A percentile compares a stretch with the other conserved stretches of the same genome.
phyloP scores from a whole-genome alignment of 1,284 basidiomycete species.

The Ustilago xerochloae region DNA sequence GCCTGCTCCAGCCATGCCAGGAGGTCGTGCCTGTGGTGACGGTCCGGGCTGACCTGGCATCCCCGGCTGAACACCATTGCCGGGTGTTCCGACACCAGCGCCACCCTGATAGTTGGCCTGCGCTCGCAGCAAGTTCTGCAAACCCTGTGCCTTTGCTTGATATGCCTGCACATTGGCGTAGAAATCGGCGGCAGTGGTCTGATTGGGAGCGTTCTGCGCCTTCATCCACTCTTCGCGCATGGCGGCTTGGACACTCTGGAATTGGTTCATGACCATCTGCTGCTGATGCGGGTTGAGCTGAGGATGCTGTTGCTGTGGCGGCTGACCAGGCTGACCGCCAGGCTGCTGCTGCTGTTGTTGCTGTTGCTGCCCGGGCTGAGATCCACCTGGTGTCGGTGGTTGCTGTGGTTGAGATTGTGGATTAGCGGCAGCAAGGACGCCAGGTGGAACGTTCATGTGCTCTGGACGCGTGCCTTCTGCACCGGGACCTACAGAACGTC shows the following conservation, averaged over 20 bases:
- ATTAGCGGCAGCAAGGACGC: constrained; percentile 21
- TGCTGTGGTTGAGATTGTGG: constrained; percentile 28
- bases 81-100: constrained; percentile 8
- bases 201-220: constrained; percentile 58
- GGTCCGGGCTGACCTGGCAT: constrained; percentile 41
- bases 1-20: constrained; percentile 23
- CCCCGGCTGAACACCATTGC: constrained; percentile 30
- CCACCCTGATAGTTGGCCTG: constrained; percentile 52
- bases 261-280: constrained; percentile 60
- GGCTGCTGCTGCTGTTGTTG: constrained; percentile 23
- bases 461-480: constrained; percentile 38
- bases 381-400: constrained; percentile 25
- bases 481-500: constrained; percentile 44
- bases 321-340: constrained; percentile 27
- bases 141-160: constrained; percentile 56
- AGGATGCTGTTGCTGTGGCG: constrained; percentile 43
- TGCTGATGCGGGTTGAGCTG: constrained; percentile 62
- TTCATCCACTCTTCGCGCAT: constrained; percentile 62
- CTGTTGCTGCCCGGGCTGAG: constrained; percentile 21
- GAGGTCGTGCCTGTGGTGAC: constrained; percentile 36
- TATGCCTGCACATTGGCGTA: constrained; percentile 59
- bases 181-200: constrained; percentile 56
- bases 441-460: constrained; percentile 30
- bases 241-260: constrained; percentile 56
- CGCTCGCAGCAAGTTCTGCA: constrained; percentile 53